Base-by-base conservation (phyloP, 805 yeast genomes). In the Lachancea fermentati region DNA sequence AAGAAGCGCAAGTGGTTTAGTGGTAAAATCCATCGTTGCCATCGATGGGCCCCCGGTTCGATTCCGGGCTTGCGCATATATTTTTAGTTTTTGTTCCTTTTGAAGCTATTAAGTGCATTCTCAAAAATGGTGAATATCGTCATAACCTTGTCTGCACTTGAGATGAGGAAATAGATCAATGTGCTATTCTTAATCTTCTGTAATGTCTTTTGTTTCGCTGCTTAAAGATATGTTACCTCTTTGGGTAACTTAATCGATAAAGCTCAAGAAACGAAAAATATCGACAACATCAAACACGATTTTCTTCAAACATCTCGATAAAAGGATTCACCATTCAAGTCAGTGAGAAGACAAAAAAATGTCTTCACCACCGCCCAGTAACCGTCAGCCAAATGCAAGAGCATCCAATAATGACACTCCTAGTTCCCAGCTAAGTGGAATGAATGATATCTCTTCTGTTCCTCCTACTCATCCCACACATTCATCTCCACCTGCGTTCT, bases 401-500 rank as follows among this genome's bases (percentile, higher is more conserved):
- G 24, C 37, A 11, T 39, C 34, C 14, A 32, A 22, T 16, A 36
- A 30, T 18, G 34, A 22, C n/a, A 24, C 28, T 14, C 42, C 26
- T 3, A 37, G 37, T n/a, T 42, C 42, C 9, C 46, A 29, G 13
- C 34, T n/a, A 19, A 26, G 35, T 19, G 32, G 41, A 25, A n/a
- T 30, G 26, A 36, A 37, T 29, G 36, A 32, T 15, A 36, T 32
- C 8, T 43, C 46, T 13, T 28, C 39, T 4, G 41, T 35, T 12
- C 42, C 42, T 22, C 40, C 41, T n/a, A 34, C 41, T 6, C 41
- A 41, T 13, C 44, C 36, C 11, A 22, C 26, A 7, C 26, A 22
- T 22, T 44, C 42, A 5, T 54, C 63, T 5, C 56, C 60, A 3
- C 61, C 58, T 26, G 26, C 26, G 11, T 57, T 58, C 9, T 58